A percentile compares a stretch with the other conserved stretches of the same genome.
These are phyloP conservation scores for Hordeum vulgare DNA, from an alignment of 176 grass and related monocot genomes.

Conservation along the genomic window DNA sequence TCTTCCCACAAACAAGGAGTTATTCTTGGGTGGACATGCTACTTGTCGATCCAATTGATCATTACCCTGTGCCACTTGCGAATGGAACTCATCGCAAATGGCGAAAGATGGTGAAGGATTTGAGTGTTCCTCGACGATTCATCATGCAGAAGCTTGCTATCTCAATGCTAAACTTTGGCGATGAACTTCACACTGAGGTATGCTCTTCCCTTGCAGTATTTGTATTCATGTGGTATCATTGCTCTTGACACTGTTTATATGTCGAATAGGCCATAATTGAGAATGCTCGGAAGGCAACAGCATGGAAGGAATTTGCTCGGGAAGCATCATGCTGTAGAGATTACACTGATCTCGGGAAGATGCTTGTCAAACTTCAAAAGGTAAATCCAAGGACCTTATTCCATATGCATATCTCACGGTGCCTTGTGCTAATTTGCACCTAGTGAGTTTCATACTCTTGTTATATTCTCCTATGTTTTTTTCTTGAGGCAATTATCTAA, in stretches of 20 bases:
- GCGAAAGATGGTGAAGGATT: constrained; percentile 84
- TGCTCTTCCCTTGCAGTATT: background rate
- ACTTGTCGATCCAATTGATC: constrained; percentile 67
- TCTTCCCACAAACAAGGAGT: constrained; percentile 86
- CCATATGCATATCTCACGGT: constrained; percentile 2
- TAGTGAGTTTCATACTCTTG: background rate
- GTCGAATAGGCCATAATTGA: constrained; percentile 72
- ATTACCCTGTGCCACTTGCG: constrained; percentile 62
- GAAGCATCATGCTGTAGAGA: constrained; percentile 70
- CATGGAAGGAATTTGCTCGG: constrained; percentile 81
- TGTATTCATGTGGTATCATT: background rate
- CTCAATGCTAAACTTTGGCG: constrained; percentile 73
- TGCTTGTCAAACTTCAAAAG: constrained; percentile 88
- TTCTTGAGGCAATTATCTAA: background rate
- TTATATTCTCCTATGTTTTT: background rate
- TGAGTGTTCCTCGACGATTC: constrained; percentile 54
- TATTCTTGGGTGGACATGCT: constrained; percentile 93
- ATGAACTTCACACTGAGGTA: constrained; percentile 80
- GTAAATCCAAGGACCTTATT: constrained; percentile 44
- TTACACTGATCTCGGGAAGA: constrained; percentile 87
- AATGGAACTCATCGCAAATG: constrained; percentile 88
- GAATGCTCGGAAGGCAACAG: constrained; percentile 55
- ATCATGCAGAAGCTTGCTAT: constrained; percentile 87
- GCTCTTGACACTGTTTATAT: constrained; percentile 18
- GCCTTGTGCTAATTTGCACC: background rate